phyloP scores from a whole-genome alignment of 176 grass and related monocot genomes.

The Alopecurus myosuroides region DNA sequence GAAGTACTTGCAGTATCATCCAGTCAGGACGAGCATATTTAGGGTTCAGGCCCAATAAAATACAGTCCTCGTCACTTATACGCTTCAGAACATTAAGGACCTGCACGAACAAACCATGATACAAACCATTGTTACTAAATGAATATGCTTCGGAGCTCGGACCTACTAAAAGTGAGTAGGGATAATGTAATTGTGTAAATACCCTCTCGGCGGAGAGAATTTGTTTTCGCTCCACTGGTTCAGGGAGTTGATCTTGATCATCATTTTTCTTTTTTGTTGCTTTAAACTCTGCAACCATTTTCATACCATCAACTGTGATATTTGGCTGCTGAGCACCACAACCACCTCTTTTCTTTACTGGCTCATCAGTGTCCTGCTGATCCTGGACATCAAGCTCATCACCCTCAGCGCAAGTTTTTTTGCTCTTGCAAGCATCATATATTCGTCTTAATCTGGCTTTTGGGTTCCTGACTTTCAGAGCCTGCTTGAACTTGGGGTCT shows the following conservation, averaged over 20 bases:
- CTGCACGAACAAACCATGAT: constrained; percentile 32
- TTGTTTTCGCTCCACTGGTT: constrained; percentile 90
- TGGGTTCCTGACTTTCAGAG: constrained; percentile 89
- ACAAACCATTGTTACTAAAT: constrained; percentile 12
- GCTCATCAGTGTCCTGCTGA: constrained; percentile 73
- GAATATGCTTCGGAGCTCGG: background rate
- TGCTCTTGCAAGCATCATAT: constrained; percentile 97
- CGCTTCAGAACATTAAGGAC: constrained; percentile 97
- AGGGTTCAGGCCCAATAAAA: constrained; percentile 78
- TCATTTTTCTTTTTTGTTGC: constrained; percentile 84
- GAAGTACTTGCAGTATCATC: constrained; percentile 99
- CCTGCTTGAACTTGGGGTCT: constrained; percentile 90
- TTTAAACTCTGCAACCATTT: constrained; percentile 98
- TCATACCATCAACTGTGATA: constrained; percentile 99
- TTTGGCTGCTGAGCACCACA: constrained; percentile 98
- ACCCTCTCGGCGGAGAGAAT: constrained; percentile 92
- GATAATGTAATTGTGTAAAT: constrained; percentile 6
- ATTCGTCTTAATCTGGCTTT: constrained; percentile 93
- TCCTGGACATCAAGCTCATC: constrained; percentile 86
- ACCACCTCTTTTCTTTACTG: constrained; percentile 81
- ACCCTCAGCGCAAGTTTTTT: constrained; percentile 80
- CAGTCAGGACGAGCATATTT: constrained; percentile 99
- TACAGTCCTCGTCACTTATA: constrained; percentile 93
- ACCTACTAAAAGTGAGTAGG: background rate
- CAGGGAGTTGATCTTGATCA: constrained; percentile 93